Evolutionary conservation across 352 stramenopile species (phyloP).

Genomic region (Phytophthora cactorum): DNA sequence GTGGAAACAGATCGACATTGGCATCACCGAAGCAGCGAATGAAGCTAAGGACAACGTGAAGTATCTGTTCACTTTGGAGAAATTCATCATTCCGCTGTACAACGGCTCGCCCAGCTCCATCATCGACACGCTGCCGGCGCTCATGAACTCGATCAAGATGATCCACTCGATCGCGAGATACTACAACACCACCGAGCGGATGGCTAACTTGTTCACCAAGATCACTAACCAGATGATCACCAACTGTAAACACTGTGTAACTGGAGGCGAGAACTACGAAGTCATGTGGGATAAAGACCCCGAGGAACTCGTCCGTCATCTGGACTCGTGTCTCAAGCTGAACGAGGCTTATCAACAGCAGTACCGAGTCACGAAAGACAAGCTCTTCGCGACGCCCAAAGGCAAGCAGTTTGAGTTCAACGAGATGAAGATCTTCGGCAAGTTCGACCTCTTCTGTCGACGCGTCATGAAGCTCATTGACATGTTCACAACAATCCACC

Average conservation of each 20-base stretch:
- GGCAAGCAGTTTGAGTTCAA: conserved; percentile 99
- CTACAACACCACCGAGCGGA: conserved; percentile 98
- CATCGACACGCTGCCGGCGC: conserved; percentile 97
- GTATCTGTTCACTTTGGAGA: conserved; percentile 98
- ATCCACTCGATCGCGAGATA: conserved; percentile 99
- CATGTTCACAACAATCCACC: conserved; percentile 99
- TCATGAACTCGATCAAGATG: conserved; percentile 99
- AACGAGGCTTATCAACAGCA: conserved; percentile 99
- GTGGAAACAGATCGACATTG: conserved; percentile 99
- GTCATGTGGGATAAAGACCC: conserved; percentile 96
- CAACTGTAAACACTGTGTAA: conserved; percentile 97
- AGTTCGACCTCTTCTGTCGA: conserved; percentile 98
- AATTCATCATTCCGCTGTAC: conserved; percentile 93
- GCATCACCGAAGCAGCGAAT: conserved; percentile 98
- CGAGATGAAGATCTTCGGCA: conserved; percentile 99
- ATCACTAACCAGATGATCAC: conserved; percentile 99
- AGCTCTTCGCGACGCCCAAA: conserved; percentile 94
- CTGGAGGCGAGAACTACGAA: conserved; percentile 81
- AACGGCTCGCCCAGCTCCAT: conserved; percentile 96
- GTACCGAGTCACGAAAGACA: conserved; percentile 97
- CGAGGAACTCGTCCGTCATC: conserved; percentile 93
- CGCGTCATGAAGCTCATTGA: conserved; percentile 99
- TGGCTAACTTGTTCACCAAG: conserved; percentile 97
- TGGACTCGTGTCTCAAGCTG: conserved; percentile 97
- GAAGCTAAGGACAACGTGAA: conserved; percentile 99